Base-by-base conservation (phyloP, 345 rosid species). In the Citrus unshiu region DNA sequence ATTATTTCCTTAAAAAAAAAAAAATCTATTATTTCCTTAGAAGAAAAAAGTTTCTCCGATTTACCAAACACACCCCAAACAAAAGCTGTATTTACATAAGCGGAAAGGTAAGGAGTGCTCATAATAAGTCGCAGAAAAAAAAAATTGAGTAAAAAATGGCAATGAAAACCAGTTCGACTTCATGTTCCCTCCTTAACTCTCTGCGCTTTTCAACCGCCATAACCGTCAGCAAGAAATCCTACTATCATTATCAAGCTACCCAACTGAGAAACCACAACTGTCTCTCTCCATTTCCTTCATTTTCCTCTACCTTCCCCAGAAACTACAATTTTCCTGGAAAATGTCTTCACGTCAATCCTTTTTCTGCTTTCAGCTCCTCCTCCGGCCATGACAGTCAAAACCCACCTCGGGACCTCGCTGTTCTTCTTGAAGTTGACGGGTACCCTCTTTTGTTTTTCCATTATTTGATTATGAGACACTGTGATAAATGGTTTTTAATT, bases 351-450 rank as follows among this genome's bases (percentile, higher is more conserved):
- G 57, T 75, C 37, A 84, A 68, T 78, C 85, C 85, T 14, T 86
- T 84, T 71, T n/a, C 88, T 67, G 76, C 85, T 35, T 67, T 85
- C 78, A 73, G 85, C 87, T 88, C 89, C 25, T 57, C 86, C 66
- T 74, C 88, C 25, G 59, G 46, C 57, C 70, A 75, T 79, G 66
- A 59, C 10, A 72, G 74, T 63, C 85, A 74, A 80, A 82, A 78
- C 72, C 88, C 91, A 76, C 72, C 89, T 77, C 88, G 79, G 61
- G 90, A 91, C 78, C 76, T 92, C 22, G 97, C 91, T 56, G 84
- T 95, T 75, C 91, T 93, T 84, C 94, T 95, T 73, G 97, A 95
- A 83, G 94, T 95, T 81, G 98, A 95, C 77, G 97, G 98, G 98
- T 95, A 87, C 12, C 9, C 9, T 25, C 5, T 25, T 14, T 69